A percentile compares a stretch with the other conserved stretches of the same genome.
phyloP scores from a whole-genome alignment of 805 yeast genomes.

The Vanderwaltozyma verrucispora region DNA sequence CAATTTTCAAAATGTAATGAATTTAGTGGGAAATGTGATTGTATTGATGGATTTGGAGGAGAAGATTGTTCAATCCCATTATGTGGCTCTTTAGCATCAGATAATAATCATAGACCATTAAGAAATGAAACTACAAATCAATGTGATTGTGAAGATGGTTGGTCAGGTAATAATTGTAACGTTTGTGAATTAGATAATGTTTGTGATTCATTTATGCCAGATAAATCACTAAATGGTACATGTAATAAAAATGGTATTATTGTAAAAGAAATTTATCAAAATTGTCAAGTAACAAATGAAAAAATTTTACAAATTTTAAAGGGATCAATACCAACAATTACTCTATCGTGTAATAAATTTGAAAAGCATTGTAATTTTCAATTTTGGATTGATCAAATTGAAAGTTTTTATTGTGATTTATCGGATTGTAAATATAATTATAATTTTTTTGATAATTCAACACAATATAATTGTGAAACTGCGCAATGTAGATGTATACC shows the following conservation, averaged over 20 bases:
- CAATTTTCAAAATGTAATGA: slow-evolving; percentile 86
- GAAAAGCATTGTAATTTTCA: slow-evolving; percentile 71
- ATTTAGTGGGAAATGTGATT: slow-evolving; percentile 84
- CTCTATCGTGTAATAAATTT: slow-evolving; percentile 74
- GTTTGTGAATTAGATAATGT: slow-evolving; percentile 63
- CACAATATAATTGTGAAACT: slow-evolving; percentile 67
- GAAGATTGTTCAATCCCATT: slow-evolving; percentile 79
- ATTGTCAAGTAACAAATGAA: slow-evolving; percentile 88
- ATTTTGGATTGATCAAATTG: slow-evolving; percentile 88
- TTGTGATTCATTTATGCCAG: slow-evolving; percentile 85
- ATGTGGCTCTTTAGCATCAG: slow-evolving; percentile 63
- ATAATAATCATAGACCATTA: slow-evolving; percentile 45
- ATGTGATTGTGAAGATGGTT: slow-evolving; percentile 76
- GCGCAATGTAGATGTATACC: slow-evolving; percentile 88
- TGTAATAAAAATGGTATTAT: slow-evolving; percentile 81
- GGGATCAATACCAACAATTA: slow-evolving; percentile 82
- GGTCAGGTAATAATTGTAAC: slow-evolving; percentile 93
- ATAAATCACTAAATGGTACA: slow-evolving; percentile 63
- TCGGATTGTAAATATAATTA: slow-evolving; percentile 59
- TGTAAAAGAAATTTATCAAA: slow-evolving; percentile 72
- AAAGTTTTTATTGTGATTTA: slow-evolving; percentile 84
- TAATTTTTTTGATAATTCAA: slow-evolving; percentile 50
- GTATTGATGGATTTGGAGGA: slow-evolving; percentile 90
- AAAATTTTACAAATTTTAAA: slow-evolving; percentile 72
- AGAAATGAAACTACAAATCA: slow-evolving; percentile 35